Base-by-base conservation (phyloP, 2,329 filamentous ascomycete species). In the Colletotrichum orchidophilum region DNA sequence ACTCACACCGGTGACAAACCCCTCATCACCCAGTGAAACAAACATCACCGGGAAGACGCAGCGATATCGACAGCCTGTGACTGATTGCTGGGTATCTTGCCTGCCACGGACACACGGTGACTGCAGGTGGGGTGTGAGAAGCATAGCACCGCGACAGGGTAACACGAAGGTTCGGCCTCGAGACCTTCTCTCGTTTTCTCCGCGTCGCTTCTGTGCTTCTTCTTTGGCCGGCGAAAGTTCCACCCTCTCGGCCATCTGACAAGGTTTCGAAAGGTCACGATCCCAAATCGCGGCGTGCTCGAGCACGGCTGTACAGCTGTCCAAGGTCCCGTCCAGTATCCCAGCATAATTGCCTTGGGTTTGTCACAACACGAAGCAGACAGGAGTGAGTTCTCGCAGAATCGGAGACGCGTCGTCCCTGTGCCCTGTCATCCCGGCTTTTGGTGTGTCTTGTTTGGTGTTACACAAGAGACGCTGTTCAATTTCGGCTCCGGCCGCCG, bases 61-160 rank as follows among this genome's bases (percentile, higher is more conserved):
- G 53, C 31, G n/a, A 42, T n/a, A 49, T n/a, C 52, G 42, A 21
- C 33, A 59, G 26, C 21, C 21, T 42, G 52, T 27, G 15, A 46
- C 27, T 68, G 64, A 59, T 68, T 63, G 64, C 58, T n/a, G 29
- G 29, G 39, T 12, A 33, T 60, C 29, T 31, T n/a, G n/a, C 50
- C 46, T n/a, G 27, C 27, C 12, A 26, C 6, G 24, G 46, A 33
- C 62, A 70, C 21, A 62, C 50, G 62, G 29, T 31, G 24, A 58
- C 66, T 24, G n/a, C n/a, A n/a, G n/a, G n/a, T n/a, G 24, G 60
- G 60, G 50, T 31, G 35, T 24, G 55, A 50, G 39, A 21, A 39
- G 63, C 50, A 39, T 50, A 29, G 21, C 53, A 54, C 66, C 65
- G 63, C 39, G 39, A 33, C 49, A 31, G 58, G 58, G 68, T 68